phyloP scores from a whole-genome alignment of 2,329 filamentous ascomycete species.

The Fusarium sp. region DNA sequence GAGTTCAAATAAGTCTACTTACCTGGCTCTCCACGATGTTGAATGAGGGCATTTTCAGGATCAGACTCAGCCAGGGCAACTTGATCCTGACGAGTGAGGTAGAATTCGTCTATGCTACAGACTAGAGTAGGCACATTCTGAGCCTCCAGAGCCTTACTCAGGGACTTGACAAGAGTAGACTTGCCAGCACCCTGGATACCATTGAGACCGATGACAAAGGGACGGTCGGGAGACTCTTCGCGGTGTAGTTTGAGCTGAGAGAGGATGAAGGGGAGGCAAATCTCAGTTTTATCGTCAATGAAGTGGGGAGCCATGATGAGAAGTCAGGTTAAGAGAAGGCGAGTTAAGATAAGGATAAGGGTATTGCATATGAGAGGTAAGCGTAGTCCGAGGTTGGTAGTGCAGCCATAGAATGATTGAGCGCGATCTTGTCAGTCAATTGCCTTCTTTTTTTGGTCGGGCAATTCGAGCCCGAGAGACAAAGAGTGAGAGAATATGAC shows the following conservation, averaged over 20 bases:
- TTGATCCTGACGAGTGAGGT: slow-evolving; percentile 79
- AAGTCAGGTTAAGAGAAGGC: background rate
- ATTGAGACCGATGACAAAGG: slow-evolving; percentile 87
- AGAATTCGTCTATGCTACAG: slow-evolving; percentile 90
- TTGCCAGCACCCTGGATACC: slow-evolving; percentile 94
- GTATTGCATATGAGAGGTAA: slow-evolving; percentile 18
- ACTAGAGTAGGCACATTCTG: slow-evolving; percentile 73
- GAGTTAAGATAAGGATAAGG: slow-evolving; percentile 22
- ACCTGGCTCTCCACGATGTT: slow-evolving; percentile 85
- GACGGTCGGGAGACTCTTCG: slow-evolving; percentile 57
- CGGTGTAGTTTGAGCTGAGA: slow-evolving; percentile 66
- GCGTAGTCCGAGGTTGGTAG: slow-evolving; percentile 13
- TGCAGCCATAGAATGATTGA: slow-evolving; percentile 30
- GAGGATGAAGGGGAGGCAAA: slow-evolving; percentile 83
- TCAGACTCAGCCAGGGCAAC: slow-evolving; percentile 71
- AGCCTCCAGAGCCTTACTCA: slow-evolving; percentile 70
- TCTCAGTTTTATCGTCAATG: slow-evolving; percentile 80
- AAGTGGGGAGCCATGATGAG: slow-evolving; percentile 56
- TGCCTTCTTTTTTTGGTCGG: slow-evolving; percentile 32
- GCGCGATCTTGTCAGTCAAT: slow-evolving; percentile 25
- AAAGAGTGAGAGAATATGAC: slow-evolving; percentile 20
- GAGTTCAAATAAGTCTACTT: slow-evolving; percentile 15
- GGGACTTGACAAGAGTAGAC: slow-evolving; percentile 81
- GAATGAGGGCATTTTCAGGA: slow-evolving; percentile 78
- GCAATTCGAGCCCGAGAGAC: slow-evolving; percentile 35